A percentile compares a stretch with the other conserved stretches of the same genome.
Evolutionary conservation across 495 filamentous ascomycete genomes (phyloP).

Genomic region (Xylaria bambusicola): DNA sequence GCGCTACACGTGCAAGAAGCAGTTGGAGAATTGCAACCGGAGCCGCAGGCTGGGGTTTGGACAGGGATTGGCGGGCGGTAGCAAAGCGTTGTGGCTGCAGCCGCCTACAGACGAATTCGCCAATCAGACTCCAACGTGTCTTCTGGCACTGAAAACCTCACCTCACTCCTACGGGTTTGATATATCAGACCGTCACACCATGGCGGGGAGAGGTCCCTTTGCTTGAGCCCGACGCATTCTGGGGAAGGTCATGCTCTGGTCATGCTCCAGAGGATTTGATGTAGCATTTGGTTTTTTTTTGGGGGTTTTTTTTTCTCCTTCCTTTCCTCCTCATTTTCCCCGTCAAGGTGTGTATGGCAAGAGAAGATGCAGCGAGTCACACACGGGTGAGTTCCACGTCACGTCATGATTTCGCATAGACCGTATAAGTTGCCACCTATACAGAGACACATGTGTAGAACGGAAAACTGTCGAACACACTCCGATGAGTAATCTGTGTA

Average conservation of each 20-base stretch:
- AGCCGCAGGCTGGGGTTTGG: slow-evolving; percentile 2
- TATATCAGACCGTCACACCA: too few species aligned
- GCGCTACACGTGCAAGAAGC: slow-evolving; percentile 6
- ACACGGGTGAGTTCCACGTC: not conserved
- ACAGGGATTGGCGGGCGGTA: slow-evolving; percentile 4
- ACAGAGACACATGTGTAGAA: not conserved
- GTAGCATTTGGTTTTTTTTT: not conserved
- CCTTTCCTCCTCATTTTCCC: too few species aligned
- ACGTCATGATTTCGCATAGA: not conserved
- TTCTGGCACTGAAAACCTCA: slow-evolving; percentile 8
- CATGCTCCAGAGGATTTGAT: too few species aligned
- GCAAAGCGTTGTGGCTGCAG: not conserved
- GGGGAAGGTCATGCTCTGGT: too few species aligned
- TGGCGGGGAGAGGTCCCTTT: too few species aligned
- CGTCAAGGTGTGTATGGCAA: not conserved
- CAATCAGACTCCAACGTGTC: slow-evolving; percentile 8
- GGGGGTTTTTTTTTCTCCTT: too few species aligned
- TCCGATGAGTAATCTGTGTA: too few species aligned
- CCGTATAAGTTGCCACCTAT: not conserved
- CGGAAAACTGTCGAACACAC: too few species aligned
- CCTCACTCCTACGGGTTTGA: not conserved
- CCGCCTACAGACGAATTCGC: slow-evolving; percentile 9
- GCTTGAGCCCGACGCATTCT: too few species aligned
- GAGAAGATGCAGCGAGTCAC: not conserved
- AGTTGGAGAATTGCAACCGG: slow-evolving; percentile 4